Evolutionary conservation across 192 early-diverging fungal genomes (phyloP), one percentile per base, ranked within the genome.

Genomic region (Coemansia sp.): DNA sequence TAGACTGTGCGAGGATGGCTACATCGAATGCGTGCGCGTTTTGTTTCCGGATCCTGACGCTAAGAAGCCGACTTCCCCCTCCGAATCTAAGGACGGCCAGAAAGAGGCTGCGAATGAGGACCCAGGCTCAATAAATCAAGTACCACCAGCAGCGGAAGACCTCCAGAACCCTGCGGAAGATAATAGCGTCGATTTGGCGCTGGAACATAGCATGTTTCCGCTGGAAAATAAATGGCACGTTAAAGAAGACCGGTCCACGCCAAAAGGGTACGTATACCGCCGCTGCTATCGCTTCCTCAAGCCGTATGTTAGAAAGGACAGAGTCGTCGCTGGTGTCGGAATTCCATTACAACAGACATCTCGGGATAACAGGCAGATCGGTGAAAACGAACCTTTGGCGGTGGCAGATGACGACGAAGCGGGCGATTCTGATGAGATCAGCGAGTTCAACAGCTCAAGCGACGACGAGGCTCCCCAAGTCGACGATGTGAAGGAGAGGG

Each of bases 271-370:
- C 40, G 61, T 66, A 17, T 70, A 61, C 23, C 73, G 71, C n/a
- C 74, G 79, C 8, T 82, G 79, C 49, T 45, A 70, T 34, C 79
- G 71, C 19, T 64, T 76, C 29, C 41, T 82, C 20, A 82, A 73
- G 65, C 74, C 74, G 11, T 76, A 73, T 49, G 62, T 54, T 17
- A 25, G 34, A 7, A 67, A 60, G 23, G 23, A 8, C 42, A 67
- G 23, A 14, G 50, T 50, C n/a, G 56, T 65, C 0, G 53, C 64
- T 1, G 63, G 72, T 6, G 4, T 75, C 8, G 79, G 79, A 6
- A 63, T 81, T 38, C 78, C 73, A 14, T 19, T 66, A 19, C 56
- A 64, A 55, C 33, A 66, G 29, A n/a, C 14, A 6, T 19, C 4
- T 23, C 29, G 13, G 29, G 36, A 25, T 14, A 23, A 19, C 56